Conservation (phyloP, 2,329 filamentous ascomycete genomes). For the Colletotrichum caudatum region DNA sequence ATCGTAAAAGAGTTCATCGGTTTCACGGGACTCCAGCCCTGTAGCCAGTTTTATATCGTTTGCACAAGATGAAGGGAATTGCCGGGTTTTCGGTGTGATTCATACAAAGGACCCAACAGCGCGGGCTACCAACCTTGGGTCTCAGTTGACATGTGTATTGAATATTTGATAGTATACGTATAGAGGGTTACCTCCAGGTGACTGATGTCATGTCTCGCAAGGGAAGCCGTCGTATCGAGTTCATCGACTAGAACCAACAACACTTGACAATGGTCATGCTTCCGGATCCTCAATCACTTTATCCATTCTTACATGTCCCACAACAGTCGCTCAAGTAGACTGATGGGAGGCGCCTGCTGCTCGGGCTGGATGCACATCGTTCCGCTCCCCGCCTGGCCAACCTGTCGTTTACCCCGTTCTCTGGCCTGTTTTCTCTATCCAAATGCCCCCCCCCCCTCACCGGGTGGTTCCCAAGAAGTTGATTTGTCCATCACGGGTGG, state of each 20-base stretch:
- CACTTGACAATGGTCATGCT: too few relatives aligned
- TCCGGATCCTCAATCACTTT: neutral
- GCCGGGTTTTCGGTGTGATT: too few relatives aligned
- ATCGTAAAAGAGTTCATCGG: slow-evolving; percentile 14
- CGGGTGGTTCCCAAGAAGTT: neutral
- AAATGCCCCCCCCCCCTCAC: neutral
- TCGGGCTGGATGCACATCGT: too few relatives aligned
- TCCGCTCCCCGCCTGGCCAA: too few relatives aligned
- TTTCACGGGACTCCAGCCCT: slow-evolving; percentile 21
- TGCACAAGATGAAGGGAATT: too few relatives aligned
- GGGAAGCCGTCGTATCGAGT: neutral
- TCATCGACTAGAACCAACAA: neutral
- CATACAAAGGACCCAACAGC: neutral
- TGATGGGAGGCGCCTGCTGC: neutral
- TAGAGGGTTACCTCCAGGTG: neutral
- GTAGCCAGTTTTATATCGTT: neutral
- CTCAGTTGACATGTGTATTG: neutral
- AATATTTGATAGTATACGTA: neutral
- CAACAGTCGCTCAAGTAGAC: neutral
- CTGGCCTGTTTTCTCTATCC: neutral
- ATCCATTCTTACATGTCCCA: neutral
- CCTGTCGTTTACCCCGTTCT: neutral
- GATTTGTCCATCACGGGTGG: too few relatives aligned
- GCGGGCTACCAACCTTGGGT: neutral
- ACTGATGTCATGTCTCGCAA: too few relatives aligned